Evolutionary conservation across 2,329 filamentous ascomycete genomes (phyloP).

Genomic region (Byssoonygena ceratinophila): DNA sequence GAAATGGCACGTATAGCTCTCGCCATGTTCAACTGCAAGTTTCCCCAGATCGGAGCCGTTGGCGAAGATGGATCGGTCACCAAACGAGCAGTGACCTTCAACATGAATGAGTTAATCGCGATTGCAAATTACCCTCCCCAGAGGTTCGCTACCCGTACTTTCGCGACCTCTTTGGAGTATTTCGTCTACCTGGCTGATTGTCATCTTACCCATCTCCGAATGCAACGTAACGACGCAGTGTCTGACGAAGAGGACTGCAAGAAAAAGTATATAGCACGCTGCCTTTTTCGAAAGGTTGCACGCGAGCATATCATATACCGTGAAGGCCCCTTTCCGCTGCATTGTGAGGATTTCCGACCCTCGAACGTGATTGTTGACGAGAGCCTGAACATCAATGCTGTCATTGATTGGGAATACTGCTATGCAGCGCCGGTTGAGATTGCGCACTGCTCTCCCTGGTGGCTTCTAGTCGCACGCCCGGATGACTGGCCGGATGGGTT

Average conservation of each 20-base stretch:
- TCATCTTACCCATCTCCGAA: slow-evolving; percentile 25
- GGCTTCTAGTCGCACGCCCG: slow-evolving; percentile 17
- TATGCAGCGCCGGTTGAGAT: slow-evolving; percentile 19
- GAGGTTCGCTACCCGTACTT: background rate
- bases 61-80: background rate
- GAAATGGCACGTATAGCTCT: slow-evolving; percentile 16
- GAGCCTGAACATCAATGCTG: slow-evolving; percentile 18
- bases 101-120: slow-evolving; percentile 15
- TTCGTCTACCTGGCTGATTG: slow-evolving; percentile 10
- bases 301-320: slow-evolving; percentile 13
- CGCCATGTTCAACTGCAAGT: slow-evolving; percentile 14
- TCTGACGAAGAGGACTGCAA: slow-evolving; percentile 32
- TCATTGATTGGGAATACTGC: slow-evolving; percentile 24
- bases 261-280: slow-evolving; percentile 37
- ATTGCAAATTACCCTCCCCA: slow-evolving; percentile 13
- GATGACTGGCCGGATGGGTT: slow-evolving; percentile 18
- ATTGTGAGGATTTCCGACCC: slow-evolving; percentile 26
- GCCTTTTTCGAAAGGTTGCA: slow-evolving; percentile 33
- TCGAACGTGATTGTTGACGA: slow-evolving; percentile 22
- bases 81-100: slow-evolving; percentile 13
- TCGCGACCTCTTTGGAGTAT: slow-evolving; percentile 7
- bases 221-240: slow-evolving; percentile 35
- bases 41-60: slow-evolving; percentile 16
- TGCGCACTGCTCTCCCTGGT: slow-evolving; percentile 18
- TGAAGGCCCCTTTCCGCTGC: slow-evolving; percentile 23